Conservation (phyloP, 345 rosid species). For the Eucalyptus guilfoylei region DNA sequence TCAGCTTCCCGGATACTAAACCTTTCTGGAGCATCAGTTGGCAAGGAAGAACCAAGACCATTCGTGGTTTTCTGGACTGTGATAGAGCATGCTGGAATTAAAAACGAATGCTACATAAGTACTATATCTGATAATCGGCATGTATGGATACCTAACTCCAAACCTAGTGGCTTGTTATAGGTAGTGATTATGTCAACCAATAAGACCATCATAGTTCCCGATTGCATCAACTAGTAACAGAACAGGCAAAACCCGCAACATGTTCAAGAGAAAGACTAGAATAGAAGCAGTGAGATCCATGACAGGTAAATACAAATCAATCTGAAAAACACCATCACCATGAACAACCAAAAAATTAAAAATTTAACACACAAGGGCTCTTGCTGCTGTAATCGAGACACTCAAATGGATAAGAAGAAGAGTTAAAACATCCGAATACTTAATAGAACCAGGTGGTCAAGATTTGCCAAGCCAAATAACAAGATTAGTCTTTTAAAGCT, state of each 20-base stretch:
- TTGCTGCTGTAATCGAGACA: neutral
- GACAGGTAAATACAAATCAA: neutral
- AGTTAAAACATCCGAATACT: neutral
- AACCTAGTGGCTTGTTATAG: neutral
- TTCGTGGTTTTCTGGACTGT: slow-evolving; percentile 35
- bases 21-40: slow-evolving; percentile 47
- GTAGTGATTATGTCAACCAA: neutral
- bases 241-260: neutral
- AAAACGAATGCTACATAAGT: neutral
- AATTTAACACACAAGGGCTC: neutral
- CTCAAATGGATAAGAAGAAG: neutral
- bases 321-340: neutral
- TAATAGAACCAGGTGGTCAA: neutral
- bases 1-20: slow-evolving; percentile 64
- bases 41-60: slow-evolving; percentile 21
- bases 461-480: neutral
- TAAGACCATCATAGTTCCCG: neutral
- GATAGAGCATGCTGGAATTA: slow-evolving; percentile 3
- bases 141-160: neutral
- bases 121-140: neutral
- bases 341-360: neutral
- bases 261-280: neutral
- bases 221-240: neutral
- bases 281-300: neutral
- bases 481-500: neutral